Base-by-base conservation (phyloP, 108 stramenopile genomes). In the Fragilaria crotonensis region DNA sequence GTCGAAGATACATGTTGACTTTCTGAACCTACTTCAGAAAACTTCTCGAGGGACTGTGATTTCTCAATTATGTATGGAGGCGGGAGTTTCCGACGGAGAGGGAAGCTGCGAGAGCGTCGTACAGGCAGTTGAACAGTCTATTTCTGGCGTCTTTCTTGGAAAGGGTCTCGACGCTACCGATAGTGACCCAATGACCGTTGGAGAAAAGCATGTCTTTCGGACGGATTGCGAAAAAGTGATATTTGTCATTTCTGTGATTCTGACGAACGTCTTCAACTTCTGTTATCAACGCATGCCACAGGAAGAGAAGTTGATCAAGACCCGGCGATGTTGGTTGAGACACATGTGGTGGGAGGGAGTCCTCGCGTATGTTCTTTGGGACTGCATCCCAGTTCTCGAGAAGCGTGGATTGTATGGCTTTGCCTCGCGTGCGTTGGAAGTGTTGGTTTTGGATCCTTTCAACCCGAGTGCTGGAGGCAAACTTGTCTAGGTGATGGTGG, bases 321-420 rank as follows among this genome's bases (percentile, higher is more conserved):
- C 41, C 0, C 27, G 26, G 25, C 48, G 77, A 52, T 87, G 87
- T 31, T 92, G 90, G 90, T 73, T 92, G 14, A 67, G 90, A 31
- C 90, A 92, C 48, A 28, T 92, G 58, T 65, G 68, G n/a, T 80
- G 81, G 71, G 90, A 92, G 63, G 75, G 79, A 5, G 75, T 78
- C 28, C 44, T 89, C 20, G 66, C 83, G 4, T 92, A 84, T 60
- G 44, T 83, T 7, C 49, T 86, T 3, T 92, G 90, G 90, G 90
- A 92, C 58, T 59, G 69, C 17, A 73, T 87, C 14, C 76, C 76
- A 0, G 64, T 82, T 41, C 48, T 92, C 18, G 90, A 92, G 54
- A 66, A 73, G 3, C 65, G 71, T 11, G 78, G 73, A n/a, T 71
- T 53, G 36, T 77, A 91, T 50, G 26, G 58, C 36, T 41, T 73